A percentile compares a stretch with the other conserved stretches of the same genome.
phyloP scores from a whole-genome alignment of 1,284 basidiomycete species.

The Mycosarcoma mackinlayi region DNA sequence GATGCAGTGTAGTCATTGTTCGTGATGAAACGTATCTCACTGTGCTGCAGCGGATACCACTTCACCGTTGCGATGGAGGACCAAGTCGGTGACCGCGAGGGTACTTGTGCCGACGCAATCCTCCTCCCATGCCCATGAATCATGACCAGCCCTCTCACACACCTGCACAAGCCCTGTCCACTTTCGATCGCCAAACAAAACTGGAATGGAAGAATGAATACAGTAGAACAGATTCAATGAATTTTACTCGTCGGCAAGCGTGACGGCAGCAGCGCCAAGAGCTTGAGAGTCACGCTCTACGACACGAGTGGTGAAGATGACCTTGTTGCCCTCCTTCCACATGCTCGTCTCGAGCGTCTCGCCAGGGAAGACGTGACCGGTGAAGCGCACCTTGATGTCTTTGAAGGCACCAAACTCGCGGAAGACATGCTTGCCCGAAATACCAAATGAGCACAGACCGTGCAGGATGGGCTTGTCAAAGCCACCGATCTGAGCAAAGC shows the following conservation, averaged over 20 bases:
- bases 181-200: neutral
- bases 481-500: constrained; percentile 92
- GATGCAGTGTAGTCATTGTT: too few species aligned
- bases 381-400: constrained; percentile 96
- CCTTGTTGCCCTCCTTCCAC: constrained; percentile 95
- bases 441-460: constrained; percentile 91
- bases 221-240: neutral
- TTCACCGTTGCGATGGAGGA: too few species aligned
- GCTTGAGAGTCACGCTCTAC: constrained; percentile 80
- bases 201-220: constrained; percentile 1
- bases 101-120: too few species aligned
- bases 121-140: too few species aligned
- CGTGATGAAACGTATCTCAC: too few species aligned
- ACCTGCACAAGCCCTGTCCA: neutral
- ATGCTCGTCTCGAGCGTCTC: constrained; percentile 80
- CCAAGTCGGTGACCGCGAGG: neutral
- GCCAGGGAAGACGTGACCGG: constrained; percentile 91
- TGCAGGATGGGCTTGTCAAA: constrained; percentile 83
- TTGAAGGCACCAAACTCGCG: constrained; percentile 86
- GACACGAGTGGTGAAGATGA: constrained; percentile 86
- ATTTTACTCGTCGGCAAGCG: constrained; percentile 70
- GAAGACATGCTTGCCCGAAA: constrained; percentile 91
- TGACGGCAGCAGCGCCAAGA: constrained; percentile 80
- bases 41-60: too few species aligned
- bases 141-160: neutral